Evolutionary conservation across 148 eudicot species (phyloP).

Genomic region (Cornus kousa): DNA sequence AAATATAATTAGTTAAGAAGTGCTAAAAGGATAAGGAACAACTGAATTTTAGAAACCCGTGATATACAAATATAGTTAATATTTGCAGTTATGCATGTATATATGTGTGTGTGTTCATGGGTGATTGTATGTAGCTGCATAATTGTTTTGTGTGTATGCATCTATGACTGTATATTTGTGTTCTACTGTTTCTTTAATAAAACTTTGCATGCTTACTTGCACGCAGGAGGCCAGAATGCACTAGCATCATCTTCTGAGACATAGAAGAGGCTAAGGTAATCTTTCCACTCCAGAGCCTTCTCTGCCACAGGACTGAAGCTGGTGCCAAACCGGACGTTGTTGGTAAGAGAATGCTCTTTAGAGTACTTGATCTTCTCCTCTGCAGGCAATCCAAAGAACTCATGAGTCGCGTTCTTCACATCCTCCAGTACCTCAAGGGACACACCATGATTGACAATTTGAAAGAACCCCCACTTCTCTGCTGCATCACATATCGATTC

Average conservation of each 20-base stretch:
- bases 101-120: no score
- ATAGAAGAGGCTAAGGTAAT: constrained; percentile 57
- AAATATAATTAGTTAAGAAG: no score
- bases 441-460: constrained; percentile 55
- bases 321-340: constrained; percentile 46
- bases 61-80: no score
- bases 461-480: constrained; percentile 54
- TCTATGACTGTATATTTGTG: not conserved
- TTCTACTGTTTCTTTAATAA: not conserved
- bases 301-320: constrained; percentile 55
- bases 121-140: not conserved
- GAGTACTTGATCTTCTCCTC: constrained; percentile 45
- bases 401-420: constrained; percentile 36
- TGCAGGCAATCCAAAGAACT: constrained; percentile 35
- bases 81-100: not conserved
- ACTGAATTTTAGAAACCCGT: no score
- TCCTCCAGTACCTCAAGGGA: constrained; percentile 32
- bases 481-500: constrained; percentile 50
- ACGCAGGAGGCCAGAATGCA: constrained; percentile 45
- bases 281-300: constrained; percentile 59
- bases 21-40: no score
- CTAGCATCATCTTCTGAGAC: constrained; percentile 51
- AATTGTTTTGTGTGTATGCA: no score
- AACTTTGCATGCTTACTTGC: constrained; percentile 28
- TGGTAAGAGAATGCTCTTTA: constrained; percentile 40